Percentiles rank a stretch among this genome's conserved stretches.
phyloP scores from a whole-genome alignment of 2,329 filamentous ascomycete genomes.

The Zymoseptoria tritici region DNA sequence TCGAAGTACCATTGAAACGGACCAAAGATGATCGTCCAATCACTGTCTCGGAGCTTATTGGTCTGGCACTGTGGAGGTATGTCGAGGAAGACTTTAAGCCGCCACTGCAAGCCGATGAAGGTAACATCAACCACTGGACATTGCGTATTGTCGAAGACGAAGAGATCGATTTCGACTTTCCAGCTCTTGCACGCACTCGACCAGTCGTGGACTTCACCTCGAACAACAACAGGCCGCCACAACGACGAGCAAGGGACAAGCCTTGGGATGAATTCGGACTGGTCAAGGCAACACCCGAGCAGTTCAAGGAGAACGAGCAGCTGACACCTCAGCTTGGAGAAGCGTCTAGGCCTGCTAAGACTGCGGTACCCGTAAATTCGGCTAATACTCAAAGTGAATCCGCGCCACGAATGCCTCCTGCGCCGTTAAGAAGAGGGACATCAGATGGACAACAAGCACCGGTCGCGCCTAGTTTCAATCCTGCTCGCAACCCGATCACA shows the following conservation, averaged over 20 bases:
- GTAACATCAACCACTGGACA: constrained; percentile 75
- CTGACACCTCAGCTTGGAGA: constrained; percentile 16
- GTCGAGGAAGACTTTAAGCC: constrained; percentile 69
- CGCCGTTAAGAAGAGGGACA: constrained; percentile 8
- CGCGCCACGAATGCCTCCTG: neutral
- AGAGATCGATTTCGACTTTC: constrained; percentile 79
- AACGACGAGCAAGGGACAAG: constrained; percentile 62
- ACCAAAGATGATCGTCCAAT: constrained; percentile 63
- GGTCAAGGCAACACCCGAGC: constrained; percentile 61
- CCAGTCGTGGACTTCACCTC: constrained; percentile 69
- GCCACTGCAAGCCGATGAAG: constrained; percentile 54
- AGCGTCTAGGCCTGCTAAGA: constrained; percentile 2
- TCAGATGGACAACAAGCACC: constrained; percentile 5
- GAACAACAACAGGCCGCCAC: constrained; percentile 63
- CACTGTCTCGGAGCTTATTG: constrained; percentile 73
- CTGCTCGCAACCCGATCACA: constrained; percentile 45
- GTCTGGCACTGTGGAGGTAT: constrained; percentile 69
- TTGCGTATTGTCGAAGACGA: constrained; percentile 77
- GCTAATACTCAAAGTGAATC: constrained; percentile 9
- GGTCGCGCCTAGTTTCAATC: constrained; percentile 27
- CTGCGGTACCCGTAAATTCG: constrained; percentile 4
- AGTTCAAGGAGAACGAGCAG: constrained; percentile 61
- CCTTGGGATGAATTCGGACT: constrained; percentile 78
- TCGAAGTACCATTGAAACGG: constrained; percentile 64
- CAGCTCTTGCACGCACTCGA: constrained; percentile 66